Conservation (phyloP, 345 rosid genomes). For the Boechera divaricarpa region DNA sequence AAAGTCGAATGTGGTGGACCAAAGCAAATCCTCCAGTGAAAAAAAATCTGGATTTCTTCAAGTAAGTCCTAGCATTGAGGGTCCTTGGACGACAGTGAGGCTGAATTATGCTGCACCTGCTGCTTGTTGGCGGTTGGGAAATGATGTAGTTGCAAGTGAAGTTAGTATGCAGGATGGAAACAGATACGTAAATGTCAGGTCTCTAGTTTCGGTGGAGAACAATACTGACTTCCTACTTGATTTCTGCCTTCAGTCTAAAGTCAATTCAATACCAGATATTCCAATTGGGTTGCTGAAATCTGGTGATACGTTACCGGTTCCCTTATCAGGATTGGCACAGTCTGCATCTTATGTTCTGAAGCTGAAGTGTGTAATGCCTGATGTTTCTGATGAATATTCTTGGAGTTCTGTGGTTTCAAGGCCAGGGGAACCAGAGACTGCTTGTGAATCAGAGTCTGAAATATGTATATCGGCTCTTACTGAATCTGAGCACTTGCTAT, state of each 20-base stretch:
- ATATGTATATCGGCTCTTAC: constrained; percentile 70
- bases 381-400: constrained; percentile 59
- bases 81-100: constrained; percentile 98
- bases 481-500: constrained; percentile 74
- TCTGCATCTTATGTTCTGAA: constrained; percentile 64
- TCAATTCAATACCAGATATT: constrained; percentile 52
- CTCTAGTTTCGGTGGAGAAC: constrained; percentile 83
- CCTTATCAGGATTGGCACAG: constrained; percentile 67
- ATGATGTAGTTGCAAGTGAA: constrained; percentile 95
- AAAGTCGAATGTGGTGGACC: constrained; percentile 54
- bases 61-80: constrained; percentile 87
- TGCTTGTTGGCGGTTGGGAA: constrained; percentile 94
- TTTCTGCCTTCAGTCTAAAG: constrained; percentile 64
- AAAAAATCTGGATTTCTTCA: constrained; percentile 82
- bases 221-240: constrained; percentile 70
- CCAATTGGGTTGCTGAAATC: constrained; percentile 70
- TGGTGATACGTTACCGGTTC: constrained; percentile 77
- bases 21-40: constrained; percentile 44
- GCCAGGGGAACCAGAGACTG: constrained; percentile 46
- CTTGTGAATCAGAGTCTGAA: constrained; percentile 53
- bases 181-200: constrained; percentile 82
- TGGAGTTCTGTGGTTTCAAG: constrained; percentile 83
- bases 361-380: constrained; percentile 61
- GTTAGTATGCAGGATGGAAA: constrained; percentile 81
- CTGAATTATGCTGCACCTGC: constrained; percentile 97